Conservation (phyloP, 2,329 filamentous ascomycete genomes). For the Aureobasidium melanogenum region DNA sequence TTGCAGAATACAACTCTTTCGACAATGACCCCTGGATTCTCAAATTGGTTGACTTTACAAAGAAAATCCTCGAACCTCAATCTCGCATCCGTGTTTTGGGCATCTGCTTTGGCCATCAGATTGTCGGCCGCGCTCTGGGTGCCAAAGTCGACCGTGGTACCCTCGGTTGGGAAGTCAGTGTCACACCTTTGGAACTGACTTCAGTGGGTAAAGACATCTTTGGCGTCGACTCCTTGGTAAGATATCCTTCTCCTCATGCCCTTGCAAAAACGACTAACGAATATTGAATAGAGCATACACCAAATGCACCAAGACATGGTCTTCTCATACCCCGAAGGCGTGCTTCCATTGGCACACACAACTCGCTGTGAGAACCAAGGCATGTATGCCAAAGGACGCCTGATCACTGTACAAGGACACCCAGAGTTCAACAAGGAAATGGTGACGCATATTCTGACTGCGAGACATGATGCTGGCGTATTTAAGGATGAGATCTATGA, state of each 20-base stretch:
- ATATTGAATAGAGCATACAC: slow-evolving; percentile 51
- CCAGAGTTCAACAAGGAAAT: slow-evolving; percentile 73
- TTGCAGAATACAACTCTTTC: slow-evolving; percentile 60
- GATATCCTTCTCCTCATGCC: slow-evolving; percentile 16
- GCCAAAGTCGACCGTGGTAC: slow-evolving; percentile 57
- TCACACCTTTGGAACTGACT: slow-evolving; percentile 59
- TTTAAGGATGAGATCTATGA: slow-evolving; percentile 61
- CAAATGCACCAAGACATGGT: slow-evolving; percentile 85
- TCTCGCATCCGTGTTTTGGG: slow-evolving; percentile 63
- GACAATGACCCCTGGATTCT: slow-evolving; percentile 69
- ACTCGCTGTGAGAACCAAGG: slow-evolving; percentile 65
- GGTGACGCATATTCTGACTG: slow-evolving; percentile 56
- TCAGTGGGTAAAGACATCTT: slow-evolving; percentile 64
- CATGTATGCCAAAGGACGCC: slow-evolving; percentile 58
- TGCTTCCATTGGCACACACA: slow-evolving; percentile 56
- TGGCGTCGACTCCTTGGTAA: slow-evolving; percentile 52
- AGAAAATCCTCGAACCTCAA: slow-evolving; percentile 47
- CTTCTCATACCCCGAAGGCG: slow-evolving; percentile 51
- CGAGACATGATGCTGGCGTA: slow-evolving; percentile 57
- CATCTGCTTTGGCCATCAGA: slow-evolving; percentile 83
- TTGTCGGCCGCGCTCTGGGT: slow-evolving; percentile 64
- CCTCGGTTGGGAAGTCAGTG: slow-evolving; percentile 73
- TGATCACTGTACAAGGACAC: slow-evolving; percentile 77
- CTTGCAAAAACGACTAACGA: slow-evolving; percentile 18
- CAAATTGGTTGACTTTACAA: slow-evolving; percentile 60